Evolutionary conservation across 2,329 filamentous ascomycete genomes (phyloP), one percentile per base, ranked within the genome.

Genomic region (Cercospora beticola): DNA sequence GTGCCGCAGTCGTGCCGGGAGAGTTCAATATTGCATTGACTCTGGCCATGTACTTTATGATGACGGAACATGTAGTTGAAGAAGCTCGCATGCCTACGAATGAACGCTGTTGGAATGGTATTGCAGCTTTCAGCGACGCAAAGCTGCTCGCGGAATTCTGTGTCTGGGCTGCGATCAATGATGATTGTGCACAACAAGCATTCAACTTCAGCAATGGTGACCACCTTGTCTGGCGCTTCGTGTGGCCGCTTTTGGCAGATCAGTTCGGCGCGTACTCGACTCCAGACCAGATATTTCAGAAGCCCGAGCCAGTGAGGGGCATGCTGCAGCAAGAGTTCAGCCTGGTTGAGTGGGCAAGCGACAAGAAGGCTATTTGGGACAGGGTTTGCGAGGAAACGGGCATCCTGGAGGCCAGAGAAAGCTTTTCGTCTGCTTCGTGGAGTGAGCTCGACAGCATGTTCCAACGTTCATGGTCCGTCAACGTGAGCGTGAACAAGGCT

Each of bases 401-500:
- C 0, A 52, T 84, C 18, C 76, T 82, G 4, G 75, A 81, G 62
- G 74, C 77, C 16, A 70, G 68, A 26, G 46, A 46, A 4, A 78
- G 76, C 0, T 83, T 81, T 68, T 80, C 81, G 7, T 80, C 81
- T 66, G 83, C 81, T 1, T 84, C 83, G 0, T 85, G 82, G 82
- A 76, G 70, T 0, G 83, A 82, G 64, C 70, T 82, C 62, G 80
- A 78, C 6, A 82, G 83, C 71, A 79, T 81, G 2, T 73, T 85
- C 26, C 82, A 82, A 0, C 73, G 83, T 40, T 78, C 79, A 52
- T 84, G 79, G 66, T 78, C 80, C 71, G 58, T 81, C 5, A 79
- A 83, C 1, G 72, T 80, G 52, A 81, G 77, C 64, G 83, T 84
- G 79, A 83, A 77, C 60, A 85, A 84, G 74, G 83, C 83, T 5